phyloP scores from a whole-genome alignment of 371 early-diverging fungal species.

The Mortierella sp. region DNA sequence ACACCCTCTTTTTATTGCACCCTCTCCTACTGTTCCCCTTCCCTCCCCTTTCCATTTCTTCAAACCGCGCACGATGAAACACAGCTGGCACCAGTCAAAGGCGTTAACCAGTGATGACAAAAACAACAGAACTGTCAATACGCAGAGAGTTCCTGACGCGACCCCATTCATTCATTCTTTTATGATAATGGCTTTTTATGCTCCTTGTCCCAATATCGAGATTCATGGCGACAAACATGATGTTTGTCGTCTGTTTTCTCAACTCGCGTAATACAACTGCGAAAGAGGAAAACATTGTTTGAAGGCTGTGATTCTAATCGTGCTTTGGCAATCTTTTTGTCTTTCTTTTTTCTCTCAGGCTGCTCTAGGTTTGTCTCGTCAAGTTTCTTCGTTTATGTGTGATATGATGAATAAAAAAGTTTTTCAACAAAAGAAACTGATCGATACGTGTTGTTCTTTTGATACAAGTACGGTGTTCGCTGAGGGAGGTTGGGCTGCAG shows the following conservation, averaged over 20 bases:
- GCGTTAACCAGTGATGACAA: conserved; percentile 14
- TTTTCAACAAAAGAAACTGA: not conserved
- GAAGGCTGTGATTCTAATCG: not conserved
- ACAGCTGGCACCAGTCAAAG: conserved; percentile 14
- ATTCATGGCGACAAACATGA: not conserved
- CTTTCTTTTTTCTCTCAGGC: not conserved
- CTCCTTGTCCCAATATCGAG: not conserved
- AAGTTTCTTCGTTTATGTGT: not conserved
- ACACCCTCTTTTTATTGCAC: not conserved
- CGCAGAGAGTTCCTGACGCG: conserved; percentile 14
- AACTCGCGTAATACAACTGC: not conserved
- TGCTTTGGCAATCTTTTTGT: not conserved
- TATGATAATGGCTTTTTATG: not conserved
- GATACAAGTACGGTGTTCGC: not conserved
- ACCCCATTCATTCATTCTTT: not conserved
- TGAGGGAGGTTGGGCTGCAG: no score
- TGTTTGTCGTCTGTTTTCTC: not conserved
- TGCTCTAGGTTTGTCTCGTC: not conserved
- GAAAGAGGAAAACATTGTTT: not conserved
- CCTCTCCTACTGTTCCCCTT: not conserved
- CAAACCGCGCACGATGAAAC: conserved; percentile 13
- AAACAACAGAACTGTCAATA: conserved; percentile 14
- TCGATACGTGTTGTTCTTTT: not conserved
- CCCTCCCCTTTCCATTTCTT: not conserved
- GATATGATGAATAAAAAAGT: not conserved